Evolutionary conservation across 768 basidiomycete species (phyloP), one percentile per base, ranked within the genome.

Genomic region (Auriscalpium orientale): DNA sequence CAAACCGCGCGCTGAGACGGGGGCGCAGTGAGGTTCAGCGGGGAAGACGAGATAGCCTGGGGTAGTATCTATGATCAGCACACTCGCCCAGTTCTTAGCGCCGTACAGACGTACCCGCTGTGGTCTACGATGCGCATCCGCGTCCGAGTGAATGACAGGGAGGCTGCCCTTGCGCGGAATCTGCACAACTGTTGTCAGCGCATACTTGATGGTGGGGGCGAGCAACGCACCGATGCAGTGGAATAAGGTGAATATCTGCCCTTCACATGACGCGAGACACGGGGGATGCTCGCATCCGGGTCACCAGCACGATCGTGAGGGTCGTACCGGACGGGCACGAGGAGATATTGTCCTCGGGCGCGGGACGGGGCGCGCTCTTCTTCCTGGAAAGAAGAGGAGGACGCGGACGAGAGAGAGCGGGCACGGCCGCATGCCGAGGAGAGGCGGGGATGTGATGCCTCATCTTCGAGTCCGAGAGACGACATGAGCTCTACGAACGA

Each of bases 401-500:
- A 72, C 4, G 78, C 73, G 22, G 76, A 73, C 33, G 73, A 74
- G 63, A 67, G 70, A 55, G 69, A 66, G 55, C 66, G 70, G 15
- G 59, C 56, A 22, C 61, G 62, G 58, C 68, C 60, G 58, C 61
- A 64, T 62, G 71, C 53, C 48, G 72, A 63, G 22, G 58, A 22
- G 46, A 56, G 43, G 51, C 10, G 46, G 48, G 56, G 51, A 37
- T 55, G 28, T 34, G 62, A 51, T 53, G 72, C 48, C 34, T 66
- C 68, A 61, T 78, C 77, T 61, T 87, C 82, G 69, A 91, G 76
- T 60, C 87, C 90, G 62, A 92, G 76, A 58, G 90, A 81, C 59
- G 82, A 81, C 88, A 92, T 89, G 68, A 92, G 86, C 73, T 91
- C 84, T 56, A 89, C 83, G 69, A 92, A 92, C 55, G 90, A 91